Conservation (phyloP, 495 filamentous ascomycete species). For the Penicillium simplicissimum region DNA sequence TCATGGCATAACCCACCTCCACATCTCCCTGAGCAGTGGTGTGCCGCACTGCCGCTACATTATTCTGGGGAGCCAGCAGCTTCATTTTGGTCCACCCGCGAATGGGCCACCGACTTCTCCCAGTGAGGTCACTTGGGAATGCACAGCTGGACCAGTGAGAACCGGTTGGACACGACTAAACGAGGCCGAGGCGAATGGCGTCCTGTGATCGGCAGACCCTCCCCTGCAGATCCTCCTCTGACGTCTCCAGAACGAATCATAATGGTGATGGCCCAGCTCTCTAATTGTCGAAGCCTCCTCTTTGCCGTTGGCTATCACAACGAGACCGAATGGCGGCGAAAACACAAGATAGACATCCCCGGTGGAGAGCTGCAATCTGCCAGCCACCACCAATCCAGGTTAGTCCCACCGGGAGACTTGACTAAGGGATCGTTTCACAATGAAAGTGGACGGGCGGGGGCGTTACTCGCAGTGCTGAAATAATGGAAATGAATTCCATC, state of each 20-base stretch:
- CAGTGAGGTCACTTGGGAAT: conserved; percentile 43
- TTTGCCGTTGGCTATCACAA: conserved; percentile 6
- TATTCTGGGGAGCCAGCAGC: conserved; percentile 3
- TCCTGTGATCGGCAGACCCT: conserved; percentile 23
- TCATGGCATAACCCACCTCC: conserved; percentile 31
- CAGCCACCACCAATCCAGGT: background rate
- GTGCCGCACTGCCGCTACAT: too few relatives aligned
- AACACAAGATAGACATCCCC: background rate
- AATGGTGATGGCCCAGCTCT: background rate
- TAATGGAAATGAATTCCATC: background rate
- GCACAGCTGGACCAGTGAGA: background rate
- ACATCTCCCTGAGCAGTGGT: conserved; percentile 27
- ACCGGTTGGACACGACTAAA: background rate
- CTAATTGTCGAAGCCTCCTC: conserved; percentile 10
- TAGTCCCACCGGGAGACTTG: background rate
- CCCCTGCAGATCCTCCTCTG: conserved; percentile 33
- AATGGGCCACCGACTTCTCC: conserved; percentile 17
- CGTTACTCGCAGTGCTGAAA: too few relatives aligned
- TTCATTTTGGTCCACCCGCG: conserved; percentile 23
- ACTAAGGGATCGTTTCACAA: background rate
- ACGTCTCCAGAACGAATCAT: conserved; percentile 27
- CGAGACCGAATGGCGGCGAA: conserved; percentile 14
- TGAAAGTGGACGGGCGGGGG: background rate
- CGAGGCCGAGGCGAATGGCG: conserved; percentile 7
- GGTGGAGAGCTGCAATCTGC: background rate